phyloP scores from a whole-genome alignment of 306 rosid species.

The Gillenia trifoliata region DNA sequence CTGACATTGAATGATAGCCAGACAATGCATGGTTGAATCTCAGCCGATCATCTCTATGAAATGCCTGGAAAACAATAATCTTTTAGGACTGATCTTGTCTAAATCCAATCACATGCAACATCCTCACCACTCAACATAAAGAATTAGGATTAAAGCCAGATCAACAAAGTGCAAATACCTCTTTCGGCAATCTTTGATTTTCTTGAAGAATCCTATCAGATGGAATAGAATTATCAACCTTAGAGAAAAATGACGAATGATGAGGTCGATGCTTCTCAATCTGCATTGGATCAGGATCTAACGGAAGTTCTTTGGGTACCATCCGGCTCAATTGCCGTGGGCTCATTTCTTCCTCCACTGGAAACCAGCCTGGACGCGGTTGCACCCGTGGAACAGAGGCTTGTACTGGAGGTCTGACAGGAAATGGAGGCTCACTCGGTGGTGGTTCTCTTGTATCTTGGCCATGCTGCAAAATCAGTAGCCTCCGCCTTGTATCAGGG shows the following conservation, averaged over 20 bases:
- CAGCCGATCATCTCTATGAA: conserved; percentile 78
- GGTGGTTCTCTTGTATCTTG: conserved; percentile 80
- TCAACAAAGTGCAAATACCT: conserved; percentile 44
- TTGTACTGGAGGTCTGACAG: conserved; percentile 56
- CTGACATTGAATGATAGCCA: conserved; percentile 59
- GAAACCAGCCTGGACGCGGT: conserved; percentile 72
- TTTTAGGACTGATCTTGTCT: conserved; percentile 8
- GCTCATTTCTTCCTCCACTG: conserved; percentile 85
- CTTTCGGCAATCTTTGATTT: conserved; percentile 67
- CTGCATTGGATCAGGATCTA: conserved; percentile 63
- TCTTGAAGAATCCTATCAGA: conserved; percentile 75
- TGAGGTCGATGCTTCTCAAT: conserved; percentile 69
- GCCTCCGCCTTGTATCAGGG: conserved; percentile 98
- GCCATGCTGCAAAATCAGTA: conserved; percentile 97
- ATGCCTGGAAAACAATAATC: conserved; percentile 53
- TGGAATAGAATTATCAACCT: conserved; percentile 60
- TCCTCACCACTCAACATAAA: conserved; percentile 11
- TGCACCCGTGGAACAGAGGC: conserved; percentile 57
- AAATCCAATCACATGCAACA: conserved; percentile 7
- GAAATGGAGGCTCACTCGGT: conserved; percentile 68
- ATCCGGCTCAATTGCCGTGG: conserved; percentile 54
- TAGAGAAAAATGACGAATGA: conserved; percentile 67
- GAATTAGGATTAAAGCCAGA: conserved; percentile 19
- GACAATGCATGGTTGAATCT: conserved; percentile 58
- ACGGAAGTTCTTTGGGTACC: conserved; percentile 65